These are phyloP conservation scores for Datura wrightii DNA, from an alignment of 257 asterid genomes.

Conservation along the genomic window DNA sequence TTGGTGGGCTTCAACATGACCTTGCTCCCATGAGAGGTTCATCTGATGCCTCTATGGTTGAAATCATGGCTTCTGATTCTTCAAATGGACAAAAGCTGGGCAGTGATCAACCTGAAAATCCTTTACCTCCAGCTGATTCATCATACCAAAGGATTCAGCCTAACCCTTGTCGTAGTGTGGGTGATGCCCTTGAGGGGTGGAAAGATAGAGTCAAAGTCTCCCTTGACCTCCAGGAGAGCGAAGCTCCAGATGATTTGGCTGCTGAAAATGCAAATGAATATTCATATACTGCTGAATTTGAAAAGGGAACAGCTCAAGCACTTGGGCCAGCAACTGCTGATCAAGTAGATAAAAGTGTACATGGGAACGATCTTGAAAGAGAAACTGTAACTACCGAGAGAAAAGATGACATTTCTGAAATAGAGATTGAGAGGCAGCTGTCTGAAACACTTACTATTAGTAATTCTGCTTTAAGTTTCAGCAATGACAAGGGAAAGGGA, in stretches of 20 bases:
- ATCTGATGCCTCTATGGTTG: slow-evolving; percentile 61
- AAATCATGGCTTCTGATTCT: slow-evolving; percentile 60
- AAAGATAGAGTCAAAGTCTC: slow-evolving; percentile 92
- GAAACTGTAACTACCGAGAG: slow-evolving; percentile 46
- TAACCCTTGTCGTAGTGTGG: slow-evolving; percentile 86
- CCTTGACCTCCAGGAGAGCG: slow-evolving; percentile 62
- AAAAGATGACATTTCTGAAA: slow-evolving; percentile 51
- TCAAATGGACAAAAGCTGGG: slow-evolving; percentile 54
- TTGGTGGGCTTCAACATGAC: slow-evolving; percentile 52
- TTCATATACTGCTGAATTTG: slow-evolving; percentile 83
- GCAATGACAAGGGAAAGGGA: slow-evolving; percentile 42
- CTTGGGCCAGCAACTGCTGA: slow-evolving; percentile 95
- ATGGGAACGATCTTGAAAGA: slow-evolving; percentile 59
- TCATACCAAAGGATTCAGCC: slow-evolving; percentile 61
- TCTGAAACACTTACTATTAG: slow-evolving; percentile 54
- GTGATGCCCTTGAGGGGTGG: slow-evolving; percentile 96
- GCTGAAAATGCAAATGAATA: slow-evolving; percentile 82
- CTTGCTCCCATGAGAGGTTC: slow-evolving; percentile 65
- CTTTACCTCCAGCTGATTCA: slow-evolving; percentile 53
- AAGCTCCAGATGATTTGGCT: slow-evolving; percentile 53
- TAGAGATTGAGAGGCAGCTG: slow-evolving; percentile 55
- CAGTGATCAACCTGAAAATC: slow-evolving; percentile 48
- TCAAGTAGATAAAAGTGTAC: slow-evolving; percentile 62
- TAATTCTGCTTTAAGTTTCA: slow-evolving; percentile 44
- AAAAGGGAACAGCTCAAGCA: slow-evolving; percentile 91